phyloP scores from a whole-genome alignment of 495 filamentous ascomycete genomes.

The Trypethelium eluteriae region DNA sequence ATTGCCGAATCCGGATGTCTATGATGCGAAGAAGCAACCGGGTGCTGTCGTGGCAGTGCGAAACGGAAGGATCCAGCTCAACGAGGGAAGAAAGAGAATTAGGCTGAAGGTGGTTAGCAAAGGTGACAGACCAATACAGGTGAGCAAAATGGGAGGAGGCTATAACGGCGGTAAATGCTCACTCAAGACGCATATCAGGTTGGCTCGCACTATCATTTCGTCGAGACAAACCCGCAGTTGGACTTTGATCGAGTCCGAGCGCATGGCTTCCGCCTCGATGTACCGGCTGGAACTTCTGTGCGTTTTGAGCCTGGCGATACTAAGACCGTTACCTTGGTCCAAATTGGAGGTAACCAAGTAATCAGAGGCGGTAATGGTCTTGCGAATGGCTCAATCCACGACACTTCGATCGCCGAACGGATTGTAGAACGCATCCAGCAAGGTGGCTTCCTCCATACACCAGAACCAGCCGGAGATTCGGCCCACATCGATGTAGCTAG shows the following conservation, averaged over 20 bases:
- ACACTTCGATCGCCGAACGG: constrained; percentile 47
- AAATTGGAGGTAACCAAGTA: constrained; percentile 76
- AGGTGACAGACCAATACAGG: constrained; percentile 87
- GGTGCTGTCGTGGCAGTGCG: constrained; percentile 72
- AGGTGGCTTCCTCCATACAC: constrained; percentile 69
- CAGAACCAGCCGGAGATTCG: constrained; percentile 53
- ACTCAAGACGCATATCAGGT: constrained; percentile 40
- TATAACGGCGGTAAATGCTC: neutral
- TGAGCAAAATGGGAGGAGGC: constrained; percentile 29
- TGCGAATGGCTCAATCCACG: constrained; percentile 64
- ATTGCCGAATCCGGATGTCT: constrained; percentile 51
- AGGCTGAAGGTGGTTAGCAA: constrained; percentile 70
- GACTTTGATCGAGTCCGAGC: constrained; percentile 82
- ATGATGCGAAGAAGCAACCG: constrained; percentile 58
- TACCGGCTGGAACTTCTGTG: constrained; percentile 84
- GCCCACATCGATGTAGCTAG: constrained; percentile 51
- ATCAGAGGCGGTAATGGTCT: constrained; percentile 79
- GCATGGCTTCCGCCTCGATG: constrained; percentile 83
- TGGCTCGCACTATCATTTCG: constrained; percentile 94
- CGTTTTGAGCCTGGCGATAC: constrained; percentile 92
- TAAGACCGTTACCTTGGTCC: constrained; percentile 86
- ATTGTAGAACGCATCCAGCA: constrained; percentile 58
- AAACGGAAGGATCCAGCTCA: constrained; percentile 55
- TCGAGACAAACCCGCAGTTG: constrained; percentile 85
- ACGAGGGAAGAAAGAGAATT: constrained; percentile 66